phyloP scores from a whole-genome alignment of 371 early-diverging fungal genomes.

The Dentiscutata heterogama region DNA sequence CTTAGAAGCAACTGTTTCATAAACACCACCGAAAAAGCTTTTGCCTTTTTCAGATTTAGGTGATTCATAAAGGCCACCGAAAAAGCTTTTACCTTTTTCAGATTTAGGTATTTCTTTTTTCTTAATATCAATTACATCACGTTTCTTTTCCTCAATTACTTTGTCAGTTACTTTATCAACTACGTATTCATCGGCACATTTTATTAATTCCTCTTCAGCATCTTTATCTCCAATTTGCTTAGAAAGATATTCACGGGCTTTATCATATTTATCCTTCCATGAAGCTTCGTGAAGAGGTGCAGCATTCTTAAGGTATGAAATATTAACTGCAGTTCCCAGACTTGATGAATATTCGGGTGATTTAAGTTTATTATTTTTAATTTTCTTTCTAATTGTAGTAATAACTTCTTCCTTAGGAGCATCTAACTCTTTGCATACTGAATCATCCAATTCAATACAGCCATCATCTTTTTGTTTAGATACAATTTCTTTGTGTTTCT shows the following conservation, averaged over 20 bases:
- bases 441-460: neutral
- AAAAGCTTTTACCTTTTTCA: neutral
- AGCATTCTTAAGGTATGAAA: neutral
- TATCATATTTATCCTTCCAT: conserved; percentile 6
- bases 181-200: neutral
- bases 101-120: neutral
- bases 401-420: neutral
- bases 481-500: neutral
- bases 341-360: neutral
- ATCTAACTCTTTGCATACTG: neutral
- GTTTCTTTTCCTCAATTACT: neutral
- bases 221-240: neutral
- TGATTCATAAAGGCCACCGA: neutral
- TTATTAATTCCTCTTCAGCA: neutral
- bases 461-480: conserved; percentile 20
- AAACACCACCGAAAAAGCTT: too few species aligned
- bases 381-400: neutral
- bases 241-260: neutral
- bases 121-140: neutral
- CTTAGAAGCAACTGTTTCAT: too few species aligned
- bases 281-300: neutral
- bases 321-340: conserved; percentile 12
- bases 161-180: conserved; percentile 12
- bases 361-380: neutral
- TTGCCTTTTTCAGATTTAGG: too few species aligned